A percentile compares a stretch with the other conserved stretches of the same genome.
phyloP scores from a whole-genome alignment of 2,329 filamentous ascomycete genomes.

The Aspergillus hiratsukae region DNA sequence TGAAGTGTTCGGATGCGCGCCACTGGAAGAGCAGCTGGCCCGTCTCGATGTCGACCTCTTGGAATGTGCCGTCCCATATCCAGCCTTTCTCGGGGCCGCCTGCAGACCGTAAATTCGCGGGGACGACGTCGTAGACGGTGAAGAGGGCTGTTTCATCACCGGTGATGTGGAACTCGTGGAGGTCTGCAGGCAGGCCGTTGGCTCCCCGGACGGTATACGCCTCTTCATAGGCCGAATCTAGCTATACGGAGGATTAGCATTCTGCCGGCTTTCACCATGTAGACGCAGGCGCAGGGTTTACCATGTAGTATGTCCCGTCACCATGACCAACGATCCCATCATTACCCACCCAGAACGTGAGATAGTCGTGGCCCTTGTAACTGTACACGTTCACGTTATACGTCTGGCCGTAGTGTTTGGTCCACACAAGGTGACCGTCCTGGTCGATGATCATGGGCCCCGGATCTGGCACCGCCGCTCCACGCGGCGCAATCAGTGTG shows the following conservation, averaged over 20 bases:
- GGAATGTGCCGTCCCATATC: conserved; percentile 41
- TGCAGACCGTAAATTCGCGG: conserved; percentile 35
- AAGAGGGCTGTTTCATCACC: conserved; percentile 40
- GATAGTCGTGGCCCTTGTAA: conserved; percentile 42
- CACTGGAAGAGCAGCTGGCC: conserved; percentile 45
- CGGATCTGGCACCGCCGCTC: conserved; percentile 27
- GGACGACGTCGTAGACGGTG: conserved; percentile 36
- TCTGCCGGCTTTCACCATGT: background rate
- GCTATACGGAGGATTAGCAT: conserved; percentile 11
- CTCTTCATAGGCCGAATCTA: conserved; percentile 31
- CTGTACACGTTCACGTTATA: conserved; percentile 46
- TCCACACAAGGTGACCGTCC: conserved; percentile 46
- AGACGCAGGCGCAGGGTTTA: conserved; percentile 6
- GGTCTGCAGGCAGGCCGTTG: conserved; percentile 33
- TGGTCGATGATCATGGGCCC: conserved; percentile 45
- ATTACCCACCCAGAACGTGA: conserved; percentile 50
- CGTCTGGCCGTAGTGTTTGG: conserved; percentile 33
- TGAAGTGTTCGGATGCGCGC: conserved; percentile 45
- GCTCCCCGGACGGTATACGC: conserved; percentile 36
- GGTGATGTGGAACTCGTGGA: conserved; percentile 46
- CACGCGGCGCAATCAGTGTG: conserved; percentile 40
- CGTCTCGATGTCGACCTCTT: conserved; percentile 45
- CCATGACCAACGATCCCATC: conserved; percentile 44
- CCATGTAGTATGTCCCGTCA: conserved; percentile 46
- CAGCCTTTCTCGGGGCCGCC: conserved; percentile 35